These are phyloP conservation scores for Xylaria longipes DNA, from an alignment of 495 filamentous ascomycete genomes.

Conservation along the genomic window DNA sequence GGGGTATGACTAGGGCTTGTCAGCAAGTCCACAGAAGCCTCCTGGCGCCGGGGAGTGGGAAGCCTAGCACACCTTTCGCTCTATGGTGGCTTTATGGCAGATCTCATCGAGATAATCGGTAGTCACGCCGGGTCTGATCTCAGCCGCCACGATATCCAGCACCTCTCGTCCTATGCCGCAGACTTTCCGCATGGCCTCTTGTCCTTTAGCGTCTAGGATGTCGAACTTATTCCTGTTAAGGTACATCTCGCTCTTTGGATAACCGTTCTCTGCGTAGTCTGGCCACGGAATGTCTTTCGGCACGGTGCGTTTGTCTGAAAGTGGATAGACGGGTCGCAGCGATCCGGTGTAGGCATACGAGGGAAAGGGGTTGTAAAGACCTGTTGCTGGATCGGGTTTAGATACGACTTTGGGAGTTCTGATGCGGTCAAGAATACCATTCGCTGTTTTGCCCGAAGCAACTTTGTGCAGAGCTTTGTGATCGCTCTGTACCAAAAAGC, in stretches of 20 bases:
- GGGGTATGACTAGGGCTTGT: slow-evolving; percentile 74
- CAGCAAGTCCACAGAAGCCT: slow-evolving; percentile 22
- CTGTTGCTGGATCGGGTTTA: slow-evolving; percentile 89
- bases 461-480: slow-evolving; percentile 86
- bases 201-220: slow-evolving; percentile 78
- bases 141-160: slow-evolving; percentile 86
- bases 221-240: slow-evolving; percentile 78
- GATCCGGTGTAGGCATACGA: slow-evolving; percentile 80
- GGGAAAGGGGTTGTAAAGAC: slow-evolving; percentile 89
- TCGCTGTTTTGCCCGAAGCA: slow-evolving; percentile 57
- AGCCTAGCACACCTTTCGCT: slow-evolving; percentile 73
- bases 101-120: slow-evolving; percentile 97
- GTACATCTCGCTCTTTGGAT: slow-evolving; percentile 80
- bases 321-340: slow-evolving; percentile 86
- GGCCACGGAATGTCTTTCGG: slow-evolving; percentile 84
- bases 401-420: slow-evolving; percentile 77
- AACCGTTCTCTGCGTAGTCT: slow-evolving; percentile 83
- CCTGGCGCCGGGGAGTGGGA: slow-evolving; percentile 4
- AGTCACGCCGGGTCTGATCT: slow-evolving; percentile 83
- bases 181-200: slow-evolving; percentile 89
- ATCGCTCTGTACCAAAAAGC: slow-evolving; percentile 59
- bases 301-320: slow-evolving; percentile 74
- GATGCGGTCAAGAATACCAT: slow-evolving; percentile 74
- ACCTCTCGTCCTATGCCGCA: slow-evolving; percentile 90
- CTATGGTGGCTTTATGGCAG: slow-evolving; percentile 94